Evolutionary conservation across 2,329 filamentous ascomycete genomes (phyloP), one percentile per base, ranked within the genome.

Genomic region (Pseudodiploospora longispora): DNA sequence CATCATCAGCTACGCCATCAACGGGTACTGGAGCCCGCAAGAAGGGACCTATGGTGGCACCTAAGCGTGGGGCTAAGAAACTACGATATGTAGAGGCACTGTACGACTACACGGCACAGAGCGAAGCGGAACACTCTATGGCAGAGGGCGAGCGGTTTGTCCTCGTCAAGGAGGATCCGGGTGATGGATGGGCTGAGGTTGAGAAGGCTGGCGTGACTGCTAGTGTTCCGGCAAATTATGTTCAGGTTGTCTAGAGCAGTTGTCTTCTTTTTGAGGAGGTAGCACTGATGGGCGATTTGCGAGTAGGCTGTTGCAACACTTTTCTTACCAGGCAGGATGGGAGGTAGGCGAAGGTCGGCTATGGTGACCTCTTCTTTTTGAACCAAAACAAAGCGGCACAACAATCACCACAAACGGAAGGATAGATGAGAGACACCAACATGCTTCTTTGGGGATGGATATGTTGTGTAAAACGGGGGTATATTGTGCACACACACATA

Each of bases 141-240:
- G 62, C 63, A 1, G 91, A 95, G 64, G 93, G 93, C 1, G 93
- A 98, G 65, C 78, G 82, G 41, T 94, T 98, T 57, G 89, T 98
- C 34, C 71, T 98, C 30, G 81, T 96, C 49, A 89, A 83, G 56
- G 82, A 87, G 45, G 91, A 97, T 59, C 77, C 82, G 0, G 93
- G 93, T 1, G 93, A 97, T 68, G 93, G 93, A 1, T 98, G 93
- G 93, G 87, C 83, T 29, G 93, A 97, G 68, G 93, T 98, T 12
- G 93, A 97, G 69, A 89, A 87, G 64, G 89, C 87, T 12, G 90
- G 90, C 2, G 71, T 82, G 35, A 87, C 83, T 40, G 90, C 82
- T 59, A 95, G 89, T 62, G 93, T 98, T 43, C 93, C 93, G 38
- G 90, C 90, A 33, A 95, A 88, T 63, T 98, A 97, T 69, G 78